These are phyloP conservation scores for Podospora australis DNA, from an alignment of 495 filamentous ascomycete genomes.

Conservation along the genomic window DNA sequence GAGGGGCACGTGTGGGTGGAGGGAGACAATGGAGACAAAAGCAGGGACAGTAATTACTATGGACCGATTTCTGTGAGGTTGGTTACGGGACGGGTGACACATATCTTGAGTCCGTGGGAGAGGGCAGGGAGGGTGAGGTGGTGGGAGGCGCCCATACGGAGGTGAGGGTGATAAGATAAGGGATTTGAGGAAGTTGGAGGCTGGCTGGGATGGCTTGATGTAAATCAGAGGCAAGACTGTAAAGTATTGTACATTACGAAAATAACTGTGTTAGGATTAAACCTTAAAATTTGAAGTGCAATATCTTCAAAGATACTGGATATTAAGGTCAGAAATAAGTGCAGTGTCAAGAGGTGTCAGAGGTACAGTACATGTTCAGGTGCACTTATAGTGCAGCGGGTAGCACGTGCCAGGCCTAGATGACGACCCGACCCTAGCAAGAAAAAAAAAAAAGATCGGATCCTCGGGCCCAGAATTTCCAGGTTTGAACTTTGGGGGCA, in stretches of 20 bases:
- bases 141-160: constrained; percentile 46
- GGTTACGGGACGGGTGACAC: constrained; percentile 56
- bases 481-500: constrained; percentile 15
- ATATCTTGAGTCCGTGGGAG: constrained; percentile 54
- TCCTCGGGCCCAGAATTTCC: constrained; percentile 17
- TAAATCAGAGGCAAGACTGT: neutral
- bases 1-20: constrained; percentile 74
- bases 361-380: neutral
- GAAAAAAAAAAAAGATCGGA: constrained; percentile 8
- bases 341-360: too few relatives aligned
- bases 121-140: constrained; percentile 45
- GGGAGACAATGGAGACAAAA: constrained; percentile 55
- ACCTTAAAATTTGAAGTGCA: neutral
- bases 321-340: too few relatives aligned
- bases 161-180: constrained; percentile 8
- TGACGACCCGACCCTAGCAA: constrained; percentile 1
- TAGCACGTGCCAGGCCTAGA: neutral
- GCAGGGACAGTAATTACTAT: constrained; percentile 68
- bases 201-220: neutral
- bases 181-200: neutral
- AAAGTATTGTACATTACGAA: neutral
- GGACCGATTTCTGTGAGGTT: constrained; percentile 59
- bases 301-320: too few relatives aligned
- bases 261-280: neutral
- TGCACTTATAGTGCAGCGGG: neutral